Conservation (phyloP, 2,329 filamentous ascomycete species). For the Sporothrix mexicana region DNA sequence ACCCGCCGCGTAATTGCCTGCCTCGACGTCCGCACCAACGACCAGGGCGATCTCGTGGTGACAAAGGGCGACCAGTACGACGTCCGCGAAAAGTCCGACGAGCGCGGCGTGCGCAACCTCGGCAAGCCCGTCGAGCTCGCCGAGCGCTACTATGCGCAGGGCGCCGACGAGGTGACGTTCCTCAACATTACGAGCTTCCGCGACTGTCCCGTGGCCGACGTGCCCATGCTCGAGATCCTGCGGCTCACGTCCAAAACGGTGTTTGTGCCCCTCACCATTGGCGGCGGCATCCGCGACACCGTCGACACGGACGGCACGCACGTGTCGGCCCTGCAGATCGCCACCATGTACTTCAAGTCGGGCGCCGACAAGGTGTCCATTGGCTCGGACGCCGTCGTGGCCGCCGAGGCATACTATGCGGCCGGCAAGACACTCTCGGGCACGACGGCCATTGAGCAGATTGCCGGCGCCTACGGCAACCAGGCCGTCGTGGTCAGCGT, state of each 20-base stretch:
- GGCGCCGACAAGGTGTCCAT: conserved; percentile 98
- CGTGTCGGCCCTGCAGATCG: conserved; percentile 89
- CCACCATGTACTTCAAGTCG: conserved; percentile 95
- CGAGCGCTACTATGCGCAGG: conserved; percentile 90
- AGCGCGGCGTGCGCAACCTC: conserved; percentile 80
- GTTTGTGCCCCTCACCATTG: conserved; percentile 94
- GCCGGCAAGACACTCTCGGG: conserved; percentile 72
- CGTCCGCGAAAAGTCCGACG: conserved; percentile 81
- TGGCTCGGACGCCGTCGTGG: conserved; percentile 89
- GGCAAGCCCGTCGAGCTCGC: conserved; percentile 98
- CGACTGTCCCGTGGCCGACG: conserved; percentile 88
- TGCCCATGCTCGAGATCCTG: conserved; percentile 95
- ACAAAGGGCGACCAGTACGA: conserved; percentile 99
- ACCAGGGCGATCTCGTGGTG: conserved; percentile 91
- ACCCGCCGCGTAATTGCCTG: conserved; percentile 96
- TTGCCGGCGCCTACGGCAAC: conserved; percentile 90
- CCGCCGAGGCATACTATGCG: conserved; percentile 88
- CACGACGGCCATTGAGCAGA: conserved; percentile 92
- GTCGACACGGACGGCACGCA: conserved; percentile 85
- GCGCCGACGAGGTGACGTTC: conserved; percentile 95
- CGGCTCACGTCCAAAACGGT: conserved; percentile 85
- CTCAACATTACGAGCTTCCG: conserved; percentile 98
- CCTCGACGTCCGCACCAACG: conserved; percentile 92
- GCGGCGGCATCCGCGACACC: conserved; percentile 92
- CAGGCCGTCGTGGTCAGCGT: conserved; percentile 97